phyloP scores from a whole-genome alignment of 176 grass and related monocot genomes.

The Hordeum marinum region DNA sequence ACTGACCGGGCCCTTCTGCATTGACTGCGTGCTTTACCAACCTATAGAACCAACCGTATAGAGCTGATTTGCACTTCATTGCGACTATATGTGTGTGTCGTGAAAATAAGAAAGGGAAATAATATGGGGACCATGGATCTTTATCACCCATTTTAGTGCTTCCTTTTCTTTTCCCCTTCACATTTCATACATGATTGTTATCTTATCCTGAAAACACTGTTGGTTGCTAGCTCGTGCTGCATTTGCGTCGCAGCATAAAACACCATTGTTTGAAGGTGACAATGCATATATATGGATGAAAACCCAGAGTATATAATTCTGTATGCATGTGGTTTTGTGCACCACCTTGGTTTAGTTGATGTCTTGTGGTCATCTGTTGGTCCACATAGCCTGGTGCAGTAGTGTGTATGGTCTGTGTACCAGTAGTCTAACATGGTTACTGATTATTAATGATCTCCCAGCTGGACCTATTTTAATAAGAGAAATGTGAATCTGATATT shows the following conservation, averaged over 20 bases:
- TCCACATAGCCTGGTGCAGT: neutral
- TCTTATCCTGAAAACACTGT: neutral
- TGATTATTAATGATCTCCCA: neutral
- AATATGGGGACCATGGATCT: conserved; percentile 37
- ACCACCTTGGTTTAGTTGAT: conserved; percentile 23
- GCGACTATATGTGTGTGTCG: conserved; percentile 22
- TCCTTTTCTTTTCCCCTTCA: conserved; percentile 16
- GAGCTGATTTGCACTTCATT: conserved; percentile 42
- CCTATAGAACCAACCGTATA: conserved; percentile 34
- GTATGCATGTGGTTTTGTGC: neutral
- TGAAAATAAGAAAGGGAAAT: conserved; percentile 32
- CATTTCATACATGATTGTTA: conserved; percentile 12
- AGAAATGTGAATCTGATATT: neutral
- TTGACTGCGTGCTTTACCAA: conserved; percentile 50
- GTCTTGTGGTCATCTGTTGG: conserved; percentile 15
- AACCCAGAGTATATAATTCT: neutral
- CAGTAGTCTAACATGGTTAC: neutral
- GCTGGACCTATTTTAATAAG: neutral
- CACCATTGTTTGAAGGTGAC: neutral
- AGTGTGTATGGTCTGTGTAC: neutral
- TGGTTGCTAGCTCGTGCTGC: neutral
- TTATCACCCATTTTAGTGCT: conserved; percentile 15
- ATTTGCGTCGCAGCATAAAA: neutral
- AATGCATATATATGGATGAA: neutral
- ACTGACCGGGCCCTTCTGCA: conserved; percentile 38